These are phyloP conservation scores for Metarhizium anisopliae DNA, from an alignment of 2,329 filamentous ascomycete species.

Conservation along the genomic window DNA sequence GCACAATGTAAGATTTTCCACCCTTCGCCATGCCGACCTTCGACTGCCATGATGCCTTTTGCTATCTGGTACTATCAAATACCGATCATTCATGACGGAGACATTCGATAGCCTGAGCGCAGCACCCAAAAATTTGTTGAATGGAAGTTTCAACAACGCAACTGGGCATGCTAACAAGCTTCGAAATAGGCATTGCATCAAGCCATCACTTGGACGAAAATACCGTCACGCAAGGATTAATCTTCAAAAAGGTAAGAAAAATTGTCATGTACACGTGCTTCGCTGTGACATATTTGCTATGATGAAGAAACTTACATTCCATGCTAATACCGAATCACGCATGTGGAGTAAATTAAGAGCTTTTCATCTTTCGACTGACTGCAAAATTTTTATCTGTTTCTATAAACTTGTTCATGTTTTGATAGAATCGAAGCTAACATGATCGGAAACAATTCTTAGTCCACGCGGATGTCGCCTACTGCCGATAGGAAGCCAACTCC, in stretches of 20 bases:
- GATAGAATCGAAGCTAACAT: constrained; percentile 6
- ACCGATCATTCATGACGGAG: constrained; percentile 32
- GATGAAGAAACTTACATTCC: constrained; percentile 63
- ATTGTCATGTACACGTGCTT: background rate
- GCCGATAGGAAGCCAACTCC: constrained; percentile 46
- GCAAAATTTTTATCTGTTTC: constrained; percentile 20
- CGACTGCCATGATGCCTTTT: constrained; percentile 26
- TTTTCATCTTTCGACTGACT: constrained; percentile 82
- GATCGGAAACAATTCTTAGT: background rate
- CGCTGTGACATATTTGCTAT: constrained; percentile 26
- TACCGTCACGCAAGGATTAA: no score
- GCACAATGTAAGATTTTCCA: background rate
- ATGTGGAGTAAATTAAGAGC: constrained; percentile 62
- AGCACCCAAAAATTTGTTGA: background rate
- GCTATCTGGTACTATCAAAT: constrained; percentile 38
- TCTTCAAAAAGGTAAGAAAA: constrained; percentile 15
- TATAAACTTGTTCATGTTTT: constrained; percentile 11
- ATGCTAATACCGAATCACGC: constrained; percentile 65
- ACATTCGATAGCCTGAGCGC: constrained; percentile 21
- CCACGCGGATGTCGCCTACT: constrained; percentile 11
- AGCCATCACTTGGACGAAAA: background rate
- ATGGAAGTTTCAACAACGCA: no score
- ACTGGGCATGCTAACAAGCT: background rate
- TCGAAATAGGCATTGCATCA: background rate
- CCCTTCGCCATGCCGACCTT: background rate